A percentile compares a stretch with the other conserved stretches of the same genome.
phyloP scores from a whole-genome alignment of 75 land plant genomes.

The Isoetes taiwanensis region DNA sequence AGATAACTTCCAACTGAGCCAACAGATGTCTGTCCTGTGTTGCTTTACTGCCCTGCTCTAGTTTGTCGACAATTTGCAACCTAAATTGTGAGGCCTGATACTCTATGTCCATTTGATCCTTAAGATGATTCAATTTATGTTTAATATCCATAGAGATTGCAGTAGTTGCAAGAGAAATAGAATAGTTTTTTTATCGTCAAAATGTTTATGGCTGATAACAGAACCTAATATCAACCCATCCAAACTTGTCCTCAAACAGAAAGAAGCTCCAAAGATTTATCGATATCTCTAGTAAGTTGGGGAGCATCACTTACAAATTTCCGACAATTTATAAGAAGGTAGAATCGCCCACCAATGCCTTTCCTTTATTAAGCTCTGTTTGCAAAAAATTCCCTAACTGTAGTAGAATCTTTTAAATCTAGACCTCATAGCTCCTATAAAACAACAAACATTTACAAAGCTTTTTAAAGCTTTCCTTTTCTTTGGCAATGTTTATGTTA shows the following conservation, averaged over 20 bases:
- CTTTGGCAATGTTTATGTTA: conserved; percentile 38
- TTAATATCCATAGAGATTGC: conserved; percentile 36
- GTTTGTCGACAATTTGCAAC: conserved; percentile 29
- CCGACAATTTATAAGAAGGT: conserved; percentile 39
- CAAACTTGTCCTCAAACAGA: too few species aligned
- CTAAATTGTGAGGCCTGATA: conserved; percentile 34
- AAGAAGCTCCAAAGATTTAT: conserved; percentile 32
- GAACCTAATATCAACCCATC: too few species aligned
- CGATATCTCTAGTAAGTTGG: conserved; percentile 37
- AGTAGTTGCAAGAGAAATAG: conserved; percentile 40
- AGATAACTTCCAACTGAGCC: conserved; percentile 22
- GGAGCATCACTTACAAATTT: conserved; percentile 32
- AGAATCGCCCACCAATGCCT: conserved; percentile 31
- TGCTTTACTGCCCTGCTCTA: conserved; percentile 36
- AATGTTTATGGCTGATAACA: too few species aligned
- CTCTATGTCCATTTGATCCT: conserved; percentile 39
- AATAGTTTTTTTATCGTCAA: too few species aligned
- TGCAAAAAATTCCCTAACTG: conserved; percentile 32
- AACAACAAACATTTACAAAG: conserved; percentile 32
- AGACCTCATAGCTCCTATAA: conserved; percentile 20
- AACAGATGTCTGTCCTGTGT: conserved; percentile 38
- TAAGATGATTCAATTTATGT: conserved; percentile 30
- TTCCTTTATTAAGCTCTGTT: conserved; percentile 33
- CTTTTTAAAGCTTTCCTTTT: conserved; percentile 38
- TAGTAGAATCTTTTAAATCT: conserved; percentile 28